A percentile compares a stretch with the other conserved stretches of the same genome.
These are phyloP conservation scores for Aureobasidium sp. DNA, from an alignment of 2,329 filamentous ascomycete species.

Conservation along the genomic window DNA sequence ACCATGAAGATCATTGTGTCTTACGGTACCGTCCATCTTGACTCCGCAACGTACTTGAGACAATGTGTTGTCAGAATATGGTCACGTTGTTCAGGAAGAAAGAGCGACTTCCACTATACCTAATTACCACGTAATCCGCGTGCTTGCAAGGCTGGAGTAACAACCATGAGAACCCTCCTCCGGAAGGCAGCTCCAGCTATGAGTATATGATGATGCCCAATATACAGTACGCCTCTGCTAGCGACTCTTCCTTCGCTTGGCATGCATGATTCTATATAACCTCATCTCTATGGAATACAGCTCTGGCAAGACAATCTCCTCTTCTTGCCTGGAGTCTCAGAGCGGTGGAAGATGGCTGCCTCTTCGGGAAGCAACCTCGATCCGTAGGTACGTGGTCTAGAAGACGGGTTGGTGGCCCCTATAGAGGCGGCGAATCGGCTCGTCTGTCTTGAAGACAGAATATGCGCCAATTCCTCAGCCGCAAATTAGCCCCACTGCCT, in stretches of 20 bases:
- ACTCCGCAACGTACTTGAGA: too few species aligned
- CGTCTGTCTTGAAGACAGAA: not conserved
- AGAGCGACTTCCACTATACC: too few species aligned
- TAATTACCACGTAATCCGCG: too few species aligned
- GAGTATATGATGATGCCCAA: not conserved
- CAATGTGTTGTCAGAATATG: too few species aligned
- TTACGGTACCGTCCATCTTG: not conserved
- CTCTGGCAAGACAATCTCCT: not conserved
- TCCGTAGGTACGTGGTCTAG: not conserved
- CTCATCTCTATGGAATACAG: not conserved
- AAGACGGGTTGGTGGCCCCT: not conserved
- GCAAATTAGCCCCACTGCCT: slow-evolving; percentile 1
- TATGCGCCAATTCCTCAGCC: slow-evolving; percentile 6
- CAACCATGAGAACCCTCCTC: too few species aligned
- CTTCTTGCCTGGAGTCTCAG: too few species aligned
- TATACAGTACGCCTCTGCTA: not conserved
- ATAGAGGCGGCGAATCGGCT: not conserved
- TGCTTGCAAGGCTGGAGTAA: too few species aligned
- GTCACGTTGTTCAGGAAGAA: too few species aligned
- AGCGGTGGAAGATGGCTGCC: not conserved
- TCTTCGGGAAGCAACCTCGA: not conserved
- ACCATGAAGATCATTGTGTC: not conserved
- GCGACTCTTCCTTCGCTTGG: not conserved
- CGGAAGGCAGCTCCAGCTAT: not conserved
- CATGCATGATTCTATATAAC: not conserved